A percentile compares a stretch with the other conserved stretches of the same genome.
These are phyloP conservation scores for Vigna reflexopilosa DNA, from an alignment of 306 rosid species.

Conservation along the genomic window DNA sequence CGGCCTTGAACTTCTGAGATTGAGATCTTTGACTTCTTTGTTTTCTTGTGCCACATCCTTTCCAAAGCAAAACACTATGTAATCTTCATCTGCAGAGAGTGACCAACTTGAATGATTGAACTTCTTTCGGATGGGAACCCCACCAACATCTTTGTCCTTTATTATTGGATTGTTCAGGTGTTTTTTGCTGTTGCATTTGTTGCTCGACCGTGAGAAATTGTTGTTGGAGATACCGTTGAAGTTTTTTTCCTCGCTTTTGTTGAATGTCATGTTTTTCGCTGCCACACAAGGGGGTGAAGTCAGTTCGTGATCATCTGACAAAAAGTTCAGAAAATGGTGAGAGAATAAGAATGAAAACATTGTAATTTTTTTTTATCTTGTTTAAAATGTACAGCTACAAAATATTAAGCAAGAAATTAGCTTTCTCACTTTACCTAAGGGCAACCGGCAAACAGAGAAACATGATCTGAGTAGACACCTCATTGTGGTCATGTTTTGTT, in stretches of 20 bases:
- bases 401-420: neutral
- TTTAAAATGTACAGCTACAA: neutral
- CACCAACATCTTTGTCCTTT: slow-evolving; percentile 28
- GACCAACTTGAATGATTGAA: slow-evolving; percentile 52
- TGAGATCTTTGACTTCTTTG: slow-evolving; percentile 26
- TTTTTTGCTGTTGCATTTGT: slow-evolving; percentile 29
- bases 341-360: neutral
- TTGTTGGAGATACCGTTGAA: slow-evolving; percentile 12
- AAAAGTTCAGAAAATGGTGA: neutral
- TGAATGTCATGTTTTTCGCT: slow-evolving; percentile 43
- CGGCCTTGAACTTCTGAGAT: slow-evolving; percentile 51
- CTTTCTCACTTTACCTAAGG: slow-evolving; percentile 50
- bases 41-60: slow-evolving; percentile 59
- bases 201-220: slow-evolving; percentile 31
- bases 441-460: slow-evolving; percentile 53
- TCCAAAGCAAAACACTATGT: slow-evolving; percentile 66
- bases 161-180: slow-evolving; percentile 31
- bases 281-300: slow-evolving; percentile 44
- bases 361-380: neutral
- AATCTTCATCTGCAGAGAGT: slow-evolving; percentile 59
- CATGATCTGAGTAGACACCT: slow-evolving; percentile 56
- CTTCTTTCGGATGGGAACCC: slow-evolving; percentile 24
- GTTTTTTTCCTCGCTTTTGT: slow-evolving; percentile 27
- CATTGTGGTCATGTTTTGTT: slow-evolving; percentile 50
- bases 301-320: slow-evolving; percentile 45